A percentile compares a stretch with the other conserved stretches of the same genome.
Conservation (phyloP, 495 filamentous ascomycete species). For the Beverwykella pulmonaria region DNA sequence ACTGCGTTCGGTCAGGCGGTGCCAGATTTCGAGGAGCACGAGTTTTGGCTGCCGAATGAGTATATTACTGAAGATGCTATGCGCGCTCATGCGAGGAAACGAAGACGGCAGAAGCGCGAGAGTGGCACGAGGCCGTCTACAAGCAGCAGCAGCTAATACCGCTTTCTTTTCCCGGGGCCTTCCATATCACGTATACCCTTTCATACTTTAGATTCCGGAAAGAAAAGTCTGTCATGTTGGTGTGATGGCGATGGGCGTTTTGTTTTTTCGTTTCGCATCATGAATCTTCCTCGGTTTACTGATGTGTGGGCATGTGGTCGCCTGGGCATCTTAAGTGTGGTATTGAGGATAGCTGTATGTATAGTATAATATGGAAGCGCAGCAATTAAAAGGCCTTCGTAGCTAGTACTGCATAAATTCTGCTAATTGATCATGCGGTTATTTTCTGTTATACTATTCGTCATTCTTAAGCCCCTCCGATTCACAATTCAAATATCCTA, state of each 20-base stretch:
- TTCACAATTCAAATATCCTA: no score
- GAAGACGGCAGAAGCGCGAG: conserved; percentile 47
- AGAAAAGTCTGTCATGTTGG: not conserved
- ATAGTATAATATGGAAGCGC: not conserved
- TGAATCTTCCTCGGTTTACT: not conserved
- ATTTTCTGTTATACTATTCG: no score
- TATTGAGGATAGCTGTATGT: not conserved
- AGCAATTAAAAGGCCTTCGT: not conserved
- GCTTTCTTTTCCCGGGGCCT: not conserved
- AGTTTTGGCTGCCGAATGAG: conserved; percentile 76
- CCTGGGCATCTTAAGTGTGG: not conserved
- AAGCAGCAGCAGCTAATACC: not conserved
- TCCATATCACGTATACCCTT: conserved; percentile 11
- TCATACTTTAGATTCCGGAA: not conserved
- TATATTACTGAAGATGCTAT: conserved; percentile 70
- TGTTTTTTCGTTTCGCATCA: not conserved
- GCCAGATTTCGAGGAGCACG: conserved; percentile 66
- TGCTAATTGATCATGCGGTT: no score
- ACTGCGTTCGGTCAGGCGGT: conserved; percentile 80
- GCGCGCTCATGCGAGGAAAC: conserved; percentile 64
- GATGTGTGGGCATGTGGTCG: not conserved
- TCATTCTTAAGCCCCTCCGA: no score
- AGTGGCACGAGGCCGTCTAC: conserved; percentile 2
- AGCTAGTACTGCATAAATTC: no score
- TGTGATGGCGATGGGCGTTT: not conserved